Evolutionary conservation across 805 yeast species (phyloP).

Genomic region (Lipomyces yamadae): DNA sequence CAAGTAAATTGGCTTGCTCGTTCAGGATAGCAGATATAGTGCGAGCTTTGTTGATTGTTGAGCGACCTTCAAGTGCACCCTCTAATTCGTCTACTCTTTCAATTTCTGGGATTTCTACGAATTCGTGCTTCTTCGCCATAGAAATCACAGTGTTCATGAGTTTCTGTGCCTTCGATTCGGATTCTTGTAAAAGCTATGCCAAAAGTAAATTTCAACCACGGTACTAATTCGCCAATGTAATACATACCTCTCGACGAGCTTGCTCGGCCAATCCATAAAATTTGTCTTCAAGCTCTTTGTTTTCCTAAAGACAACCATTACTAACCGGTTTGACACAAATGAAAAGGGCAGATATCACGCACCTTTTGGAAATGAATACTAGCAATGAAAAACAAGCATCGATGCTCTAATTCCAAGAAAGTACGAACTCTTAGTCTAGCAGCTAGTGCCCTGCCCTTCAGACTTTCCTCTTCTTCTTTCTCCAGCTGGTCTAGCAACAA

Average conservation of each 20-base stretch:
- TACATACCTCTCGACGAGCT: conserved; percentile 51
- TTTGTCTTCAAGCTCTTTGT: conserved; percentile 55
- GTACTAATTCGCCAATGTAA: conserved; percentile 47
- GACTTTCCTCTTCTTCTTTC: conserved; percentile 33
- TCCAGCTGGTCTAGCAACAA: conserved; percentile 23
- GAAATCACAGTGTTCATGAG: conserved; percentile 23
- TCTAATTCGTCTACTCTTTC: conserved; percentile 28
- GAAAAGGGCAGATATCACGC: conserved; percentile 36
- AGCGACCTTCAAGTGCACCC: conserved; percentile 37
- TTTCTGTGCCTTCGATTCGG: conserved; percentile 31
- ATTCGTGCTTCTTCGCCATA: conserved; percentile 31
- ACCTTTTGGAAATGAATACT: conserved; percentile 66
- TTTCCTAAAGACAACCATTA: conserved; percentile 44
- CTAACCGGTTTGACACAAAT: conserved; percentile 33
- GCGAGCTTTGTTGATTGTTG: conserved; percentile 22
- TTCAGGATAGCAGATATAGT: conserved; percentile 48
- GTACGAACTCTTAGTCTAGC: conserved; percentile 48
- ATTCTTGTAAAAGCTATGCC: conserved; percentile 38
- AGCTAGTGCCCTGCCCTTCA: conserved; percentile 19
- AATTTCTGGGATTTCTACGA: conserved; percentile 39
- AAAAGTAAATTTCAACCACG: conserved; percentile 41
- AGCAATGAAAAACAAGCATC: conserved; percentile 77
- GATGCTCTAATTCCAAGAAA: conserved; percentile 69
- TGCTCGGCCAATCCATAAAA: conserved; percentile 66
- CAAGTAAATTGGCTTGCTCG: conserved; percentile 56